These are phyloP conservation scores for Penicillium maclennaniae DNA, from an alignment of 495 filamentous ascomycete genomes.

Conservation along the genomic window DNA sequence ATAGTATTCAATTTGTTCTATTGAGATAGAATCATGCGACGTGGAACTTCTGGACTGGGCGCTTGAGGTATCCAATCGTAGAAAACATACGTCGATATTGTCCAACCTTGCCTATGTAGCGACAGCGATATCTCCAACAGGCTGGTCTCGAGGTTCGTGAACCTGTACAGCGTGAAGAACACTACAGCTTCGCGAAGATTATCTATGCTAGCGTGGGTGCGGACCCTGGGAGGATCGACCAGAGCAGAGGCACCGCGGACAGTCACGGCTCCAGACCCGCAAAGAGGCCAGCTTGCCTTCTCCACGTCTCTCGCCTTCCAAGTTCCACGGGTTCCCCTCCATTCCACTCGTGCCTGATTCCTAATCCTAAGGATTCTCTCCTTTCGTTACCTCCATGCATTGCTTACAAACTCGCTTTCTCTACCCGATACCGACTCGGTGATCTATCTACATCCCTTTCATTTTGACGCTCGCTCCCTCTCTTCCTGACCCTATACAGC, in stretches of 20 bases:
- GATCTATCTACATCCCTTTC: background rate
- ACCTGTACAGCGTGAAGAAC: background rate
- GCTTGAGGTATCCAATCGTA: background rate
- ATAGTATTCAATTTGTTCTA: background rate
- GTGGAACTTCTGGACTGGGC: too few relatives aligned
- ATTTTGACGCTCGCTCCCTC: background rate
- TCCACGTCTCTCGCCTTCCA: slow-evolving; percentile 1
- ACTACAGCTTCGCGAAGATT: background rate
- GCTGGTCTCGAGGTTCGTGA: background rate
- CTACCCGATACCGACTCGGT: background rate
- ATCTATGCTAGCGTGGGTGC: background rate
- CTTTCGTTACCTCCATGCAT: background rate
- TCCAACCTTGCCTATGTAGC: background rate
- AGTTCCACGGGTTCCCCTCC: slow-evolving; percentile 6
- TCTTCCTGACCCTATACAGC: background rate
- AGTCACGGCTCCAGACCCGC: background rate
- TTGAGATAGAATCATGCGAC: background rate
- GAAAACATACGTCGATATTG: background rate
- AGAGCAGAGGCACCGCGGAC: background rate
- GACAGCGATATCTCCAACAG: background rate
- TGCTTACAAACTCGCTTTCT: background rate
- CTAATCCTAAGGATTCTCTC: background rate
- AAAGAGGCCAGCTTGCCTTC: slow-evolving; percentile 39
- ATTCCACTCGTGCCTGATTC: slow-evolving; percentile 7
- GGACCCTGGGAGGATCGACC: background rate